Conservation (phyloP, 148 eudicot species). For the Fallopia convolvulus region DNA sequence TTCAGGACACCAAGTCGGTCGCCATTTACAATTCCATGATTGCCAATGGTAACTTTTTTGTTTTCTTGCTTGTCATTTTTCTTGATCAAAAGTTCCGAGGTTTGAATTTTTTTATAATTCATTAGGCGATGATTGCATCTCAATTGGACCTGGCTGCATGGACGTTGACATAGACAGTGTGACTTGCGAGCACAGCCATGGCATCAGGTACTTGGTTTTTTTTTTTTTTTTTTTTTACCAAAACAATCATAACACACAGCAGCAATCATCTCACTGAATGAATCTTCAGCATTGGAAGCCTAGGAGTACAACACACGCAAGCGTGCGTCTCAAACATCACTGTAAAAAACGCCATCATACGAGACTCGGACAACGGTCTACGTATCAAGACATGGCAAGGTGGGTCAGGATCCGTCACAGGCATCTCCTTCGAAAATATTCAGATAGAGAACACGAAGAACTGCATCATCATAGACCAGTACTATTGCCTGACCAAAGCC, state of each 20-base stretch:
- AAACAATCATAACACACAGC: too few species aligned
- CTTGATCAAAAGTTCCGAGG: too few species aligned
- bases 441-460: conserved; percentile 83
- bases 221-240: too few species aligned
- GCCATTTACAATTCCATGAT: conserved; percentile 79
- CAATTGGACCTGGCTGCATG: conserved; percentile 81
- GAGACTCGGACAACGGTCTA: conserved; percentile 80
- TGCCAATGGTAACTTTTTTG: conserved; percentile 46
- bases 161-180: conserved; percentile 78
- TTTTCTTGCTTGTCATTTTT: too few species aligned
- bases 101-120: background rate
- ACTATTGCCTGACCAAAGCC: conserved; percentile 66
- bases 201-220: conserved; percentile 27
- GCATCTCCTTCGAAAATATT: conserved; percentile 60
- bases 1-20: conserved; percentile 59
- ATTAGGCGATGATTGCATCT: conserved; percentile 93
- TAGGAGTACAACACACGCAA: conserved; percentile 69
- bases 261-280: too few species aligned
- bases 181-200: conserved; percentile 89
- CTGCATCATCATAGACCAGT: conserved; percentile 84
- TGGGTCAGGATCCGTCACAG: conserved; percentile 72
- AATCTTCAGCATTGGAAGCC: conserved; percentile 69
- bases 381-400: conserved; percentile 99
- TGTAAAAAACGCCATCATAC: conserved; percentile 56
- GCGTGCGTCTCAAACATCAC: conserved; percentile 89